Evolutionary conservation across 306 rosid species (phyloP).

Genomic region (Pyrus communis): DNA sequence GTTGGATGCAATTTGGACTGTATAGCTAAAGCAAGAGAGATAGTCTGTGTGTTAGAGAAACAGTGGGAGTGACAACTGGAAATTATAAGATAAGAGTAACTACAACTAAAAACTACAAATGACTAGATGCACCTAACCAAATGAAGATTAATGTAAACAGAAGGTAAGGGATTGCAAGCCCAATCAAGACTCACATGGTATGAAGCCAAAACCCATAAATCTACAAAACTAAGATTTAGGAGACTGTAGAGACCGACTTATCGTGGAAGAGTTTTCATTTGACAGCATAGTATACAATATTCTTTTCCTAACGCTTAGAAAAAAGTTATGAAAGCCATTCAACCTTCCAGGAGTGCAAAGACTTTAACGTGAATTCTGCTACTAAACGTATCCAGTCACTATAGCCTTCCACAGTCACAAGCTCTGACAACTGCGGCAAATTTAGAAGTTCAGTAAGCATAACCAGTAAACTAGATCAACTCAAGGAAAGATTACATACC

Average conservation of each 20-base stretch:
- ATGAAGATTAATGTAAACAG: background rate
- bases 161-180: background rate
- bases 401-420: constrained; percentile 82
- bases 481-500: background rate
- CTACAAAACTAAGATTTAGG: background rate
- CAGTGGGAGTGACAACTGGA: background rate
- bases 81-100: background rate
- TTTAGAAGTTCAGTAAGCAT: constrained; percentile 16
- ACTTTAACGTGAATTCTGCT: constrained; percentile 88
- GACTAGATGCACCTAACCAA: background rate
- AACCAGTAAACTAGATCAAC: background rate
- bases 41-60: background rate
- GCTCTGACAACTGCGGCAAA: constrained; percentile 79
- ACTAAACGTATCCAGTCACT: constrained; percentile 91
- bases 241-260: background rate
- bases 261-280: background rate
- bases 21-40: background rate
- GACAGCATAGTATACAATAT: background rate
- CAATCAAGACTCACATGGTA: background rate
- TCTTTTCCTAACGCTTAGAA: background rate
- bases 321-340: constrained; percentile 7
- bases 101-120: background rate
- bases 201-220: background rate
- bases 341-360: constrained; percentile 97
- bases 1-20: background rate